Base-by-base conservation (phyloP, 345 rosid genomes). In the Citrus glauca region DNA sequence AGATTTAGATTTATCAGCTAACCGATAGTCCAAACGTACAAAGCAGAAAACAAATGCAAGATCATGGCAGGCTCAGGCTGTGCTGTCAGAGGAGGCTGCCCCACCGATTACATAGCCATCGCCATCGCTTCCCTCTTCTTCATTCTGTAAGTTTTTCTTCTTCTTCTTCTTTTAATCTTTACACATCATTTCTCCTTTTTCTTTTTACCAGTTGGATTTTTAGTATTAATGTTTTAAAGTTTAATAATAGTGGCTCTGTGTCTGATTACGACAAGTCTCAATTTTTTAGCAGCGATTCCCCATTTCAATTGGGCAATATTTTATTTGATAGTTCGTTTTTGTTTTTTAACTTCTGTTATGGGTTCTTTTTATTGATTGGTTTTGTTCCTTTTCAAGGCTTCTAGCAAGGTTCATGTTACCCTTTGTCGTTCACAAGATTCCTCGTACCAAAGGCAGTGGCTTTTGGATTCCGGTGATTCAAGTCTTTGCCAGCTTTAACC, bases 401-500 rank as follows among this genome's bases (percentile, higher is more conserved):
- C 84, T 91, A 11, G 84, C 79, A 2, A 84, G 90, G 57, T 84
- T 89, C 30, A 82, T 85, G 42, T 80, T 85, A 33, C 97, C 97
- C 8, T 90, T 88, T 85, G 19, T 87, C 82, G 81, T 89, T 70
- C 97, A 89, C 82, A 90, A 89, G 76, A 84, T 86, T 87, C 94
- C 93, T 59, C 89, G 86, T n/a, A 82, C 74, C 38, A 90, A 90
- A 84, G 89, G 93, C 77, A 91, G 98, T 80, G 90, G 92, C 74
- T 90, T 95, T 86, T 93, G 98, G 98, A 88, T 93, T 86, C 94
- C 98, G 14, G 82, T 88, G 25, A 85, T 95, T 82, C 98, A 93
- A 90, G 87, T 95, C 69, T 69, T 93, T 65, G 88, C 89, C 74
- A 89, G 98, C 82, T 90, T 91, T 85, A 89, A 88, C 80, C 88